Evolutionary conservation across 345 rosid genomes (phyloP).

Genomic region (Eucalyptus cladocalyx): DNA sequence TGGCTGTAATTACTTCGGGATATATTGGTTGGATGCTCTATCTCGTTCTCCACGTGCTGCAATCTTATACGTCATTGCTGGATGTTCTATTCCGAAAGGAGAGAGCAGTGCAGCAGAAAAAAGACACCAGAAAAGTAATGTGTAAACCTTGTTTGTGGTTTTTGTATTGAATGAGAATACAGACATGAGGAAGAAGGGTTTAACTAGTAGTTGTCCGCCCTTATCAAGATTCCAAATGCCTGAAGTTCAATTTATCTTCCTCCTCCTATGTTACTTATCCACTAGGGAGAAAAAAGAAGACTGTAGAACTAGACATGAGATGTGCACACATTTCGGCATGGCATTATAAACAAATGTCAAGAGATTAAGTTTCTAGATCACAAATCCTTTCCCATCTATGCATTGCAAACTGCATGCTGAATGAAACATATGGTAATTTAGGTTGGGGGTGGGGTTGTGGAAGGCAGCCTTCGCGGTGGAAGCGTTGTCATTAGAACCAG

Average conservation of each 20-base stretch:
- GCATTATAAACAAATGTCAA: neutral
- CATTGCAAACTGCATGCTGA: neutral
- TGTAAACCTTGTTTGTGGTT: conserved; percentile 11
- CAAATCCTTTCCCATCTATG: neutral
- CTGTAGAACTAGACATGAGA: neutral
- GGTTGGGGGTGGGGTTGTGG: neutral
- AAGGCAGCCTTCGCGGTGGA: neutral
- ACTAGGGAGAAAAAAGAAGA: neutral
- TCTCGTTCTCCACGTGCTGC: conserved; percentile 78
- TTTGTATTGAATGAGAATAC: neutral
- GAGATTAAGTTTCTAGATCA: neutral
- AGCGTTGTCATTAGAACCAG: neutral
- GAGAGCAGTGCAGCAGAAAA: conserved; percentile 27
- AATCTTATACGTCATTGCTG: conserved; percentile 62
- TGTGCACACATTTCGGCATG: neutral
- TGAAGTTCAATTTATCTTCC: neutral
- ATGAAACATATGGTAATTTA: neutral
- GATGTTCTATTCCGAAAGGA: conserved; percentile 37
- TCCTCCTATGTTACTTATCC: neutral
- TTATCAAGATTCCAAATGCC: neutral
- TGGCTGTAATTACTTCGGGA: conserved; percentile 78
- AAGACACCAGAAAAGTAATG: conserved; percentile 58
- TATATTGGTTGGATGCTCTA: conserved; percentile 89
- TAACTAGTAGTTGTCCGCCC: neutral
- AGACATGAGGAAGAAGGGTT: neutral